These are phyloP conservation scores for Alternaria solani DNA, from an alignment of 2,329 filamentous ascomycete species.

Conservation along the genomic window DNA sequence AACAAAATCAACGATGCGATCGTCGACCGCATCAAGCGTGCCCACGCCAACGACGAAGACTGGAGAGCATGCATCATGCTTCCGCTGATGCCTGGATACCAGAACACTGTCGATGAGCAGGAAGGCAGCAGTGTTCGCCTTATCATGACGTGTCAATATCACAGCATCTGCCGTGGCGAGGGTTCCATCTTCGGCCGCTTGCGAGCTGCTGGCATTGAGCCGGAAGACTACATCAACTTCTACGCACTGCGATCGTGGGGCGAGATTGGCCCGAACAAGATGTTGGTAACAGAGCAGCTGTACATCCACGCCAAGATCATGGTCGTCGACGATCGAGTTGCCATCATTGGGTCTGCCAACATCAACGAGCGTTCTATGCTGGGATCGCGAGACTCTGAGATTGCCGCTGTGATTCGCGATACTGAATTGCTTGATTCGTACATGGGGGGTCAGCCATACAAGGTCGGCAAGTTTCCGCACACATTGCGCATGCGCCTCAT, in stretches of 20 bases:
- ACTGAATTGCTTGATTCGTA: slow-evolving; percentile 90
- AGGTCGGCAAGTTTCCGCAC: slow-evolving; percentile 90
- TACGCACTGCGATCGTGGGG: slow-evolving; percentile 94
- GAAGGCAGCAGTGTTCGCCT: slow-evolving; percentile 93
- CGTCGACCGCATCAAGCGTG: slow-evolving; percentile 88
- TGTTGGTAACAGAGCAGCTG: slow-evolving; percentile 90
- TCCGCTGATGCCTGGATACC: slow-evolving; percentile 97
- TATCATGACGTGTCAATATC: slow-evolving; percentile 97
- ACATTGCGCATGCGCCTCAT: slow-evolving; percentile 91
- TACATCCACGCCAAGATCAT: slow-evolving; percentile 99
- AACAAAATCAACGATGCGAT: slow-evolving; percentile 95
- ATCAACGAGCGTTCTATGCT: slow-evolving; percentile 98
- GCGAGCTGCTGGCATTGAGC: slow-evolving; percentile 80
- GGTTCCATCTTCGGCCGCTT: slow-evolving; percentile 90
- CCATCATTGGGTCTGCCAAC: slow-evolving; percentile 95
- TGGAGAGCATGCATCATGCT: slow-evolving; percentile 93
- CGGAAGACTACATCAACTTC: slow-evolving; percentile 95
- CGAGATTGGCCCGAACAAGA: slow-evolving; percentile 81
- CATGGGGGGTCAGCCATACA: slow-evolving; percentile 90
- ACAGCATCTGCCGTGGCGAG: slow-evolving; percentile 92
- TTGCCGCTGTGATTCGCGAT: slow-evolving; percentile 88
- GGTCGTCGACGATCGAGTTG: slow-evolving; percentile 91
- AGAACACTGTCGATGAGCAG: slow-evolving; percentile 92
- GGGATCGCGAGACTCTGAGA: slow-evolving; percentile 89
- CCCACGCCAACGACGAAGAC: slow-evolving; percentile 81